phyloP scores from a whole-genome alignment of 2,329 filamentous ascomycete species.

The Geosmithia morbida region DNA sequence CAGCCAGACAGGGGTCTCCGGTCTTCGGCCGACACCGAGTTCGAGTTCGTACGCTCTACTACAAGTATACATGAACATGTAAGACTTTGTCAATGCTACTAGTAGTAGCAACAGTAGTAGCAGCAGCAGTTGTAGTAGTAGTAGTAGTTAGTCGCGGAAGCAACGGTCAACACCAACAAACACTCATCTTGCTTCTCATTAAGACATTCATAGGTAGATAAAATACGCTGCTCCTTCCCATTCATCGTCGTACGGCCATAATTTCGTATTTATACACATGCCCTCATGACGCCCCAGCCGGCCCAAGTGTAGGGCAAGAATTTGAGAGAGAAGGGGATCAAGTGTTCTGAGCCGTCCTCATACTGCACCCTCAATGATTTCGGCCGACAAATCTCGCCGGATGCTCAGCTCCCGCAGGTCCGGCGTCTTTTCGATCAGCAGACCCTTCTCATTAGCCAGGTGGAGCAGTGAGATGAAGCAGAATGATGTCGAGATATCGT shows the following conservation, averaged over 20 bases:
- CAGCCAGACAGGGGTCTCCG: too few relatives aligned
- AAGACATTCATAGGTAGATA: not conserved
- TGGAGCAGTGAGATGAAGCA: conserved; percentile 93
- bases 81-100: too few relatives aligned
- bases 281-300: not conserved
- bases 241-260: not conserved
- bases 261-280: not conserved
- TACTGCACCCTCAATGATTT: conserved; percentile 29
- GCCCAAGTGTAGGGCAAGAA: not conserved
- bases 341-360: conserved; percentile 4
- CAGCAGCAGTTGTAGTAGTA: not conserved
- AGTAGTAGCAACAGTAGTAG: too few relatives aligned
- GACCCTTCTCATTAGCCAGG: conserved; percentile 82
- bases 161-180: not conserved
- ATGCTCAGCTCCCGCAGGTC: conserved; percentile 46
- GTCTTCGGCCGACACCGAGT: too few relatives aligned
- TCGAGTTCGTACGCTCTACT: too few relatives aligned
- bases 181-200: not conserved
- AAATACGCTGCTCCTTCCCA: not conserved
- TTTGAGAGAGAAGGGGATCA: not conserved
- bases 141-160: too few relatives aligned
- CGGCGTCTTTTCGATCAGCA: conserved; percentile 54
- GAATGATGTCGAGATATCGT: conserved; percentile 83
- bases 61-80: too few relatives aligned
- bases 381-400: conserved; percentile 46